Percentiles rank a stretch among this genome's conserved stretches.
phyloP scores from a whole-genome alignment of 768 basidiomycete species.

The Boletales sp. region DNA sequence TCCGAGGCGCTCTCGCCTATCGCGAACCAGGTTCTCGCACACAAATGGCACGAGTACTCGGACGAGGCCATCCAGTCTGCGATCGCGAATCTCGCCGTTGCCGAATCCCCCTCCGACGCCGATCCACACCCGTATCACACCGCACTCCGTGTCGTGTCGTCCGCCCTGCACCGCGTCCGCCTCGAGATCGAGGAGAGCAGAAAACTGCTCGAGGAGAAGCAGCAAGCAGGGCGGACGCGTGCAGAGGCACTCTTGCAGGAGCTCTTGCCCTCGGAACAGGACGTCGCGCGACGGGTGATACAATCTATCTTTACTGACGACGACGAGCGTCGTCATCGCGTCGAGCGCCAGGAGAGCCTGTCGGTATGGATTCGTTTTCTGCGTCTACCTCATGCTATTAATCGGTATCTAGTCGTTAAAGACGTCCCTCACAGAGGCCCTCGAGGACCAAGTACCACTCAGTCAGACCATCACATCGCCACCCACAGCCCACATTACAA shows the following conservation, averaged over 20 bases:
- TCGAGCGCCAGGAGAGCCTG: slow-evolving; percentile 56
- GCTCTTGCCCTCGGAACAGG: slow-evolving; percentile 57
- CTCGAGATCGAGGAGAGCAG: slow-evolving; percentile 64
- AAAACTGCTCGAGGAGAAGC: slow-evolving; percentile 54
- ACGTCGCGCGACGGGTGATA: slow-evolving; percentile 63
- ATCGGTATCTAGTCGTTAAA: slow-evolving; percentile 37
- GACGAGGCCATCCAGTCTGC: slow-evolving; percentile 69
- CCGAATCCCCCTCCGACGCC: slow-evolving; percentile 46
- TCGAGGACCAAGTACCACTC: slow-evolving; percentile 47
- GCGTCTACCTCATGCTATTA: neutral
- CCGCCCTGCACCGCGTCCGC: slow-evolving; percentile 53
- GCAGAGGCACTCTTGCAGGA: slow-evolving; percentile 56
- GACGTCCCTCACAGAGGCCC: slow-evolving; percentile 45
- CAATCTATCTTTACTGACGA: slow-evolving; percentile 58
- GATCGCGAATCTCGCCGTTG: slow-evolving; percentile 46
- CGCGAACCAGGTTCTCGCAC: slow-evolving; percentile 53
- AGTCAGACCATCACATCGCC: slow-evolving; percentile 11
- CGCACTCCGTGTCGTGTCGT: slow-evolving; percentile 65
- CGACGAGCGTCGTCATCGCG: slow-evolving; percentile 41
- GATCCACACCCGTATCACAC: slow-evolving; percentile 60
- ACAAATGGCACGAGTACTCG: slow-evolving; percentile 74
- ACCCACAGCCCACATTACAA: neutral
- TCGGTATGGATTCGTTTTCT: slow-evolving; percentile 38
- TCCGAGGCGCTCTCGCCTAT: slow-evolving; percentile 20
- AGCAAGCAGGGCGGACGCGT: slow-evolving; percentile 45